A percentile compares a stretch with the other conserved stretches of the same genome.
These are phyloP conservation scores for Verticillium nubilum DNA, from an alignment of 2,329 filamentous ascomycete genomes.

Conservation along the genomic window DNA sequence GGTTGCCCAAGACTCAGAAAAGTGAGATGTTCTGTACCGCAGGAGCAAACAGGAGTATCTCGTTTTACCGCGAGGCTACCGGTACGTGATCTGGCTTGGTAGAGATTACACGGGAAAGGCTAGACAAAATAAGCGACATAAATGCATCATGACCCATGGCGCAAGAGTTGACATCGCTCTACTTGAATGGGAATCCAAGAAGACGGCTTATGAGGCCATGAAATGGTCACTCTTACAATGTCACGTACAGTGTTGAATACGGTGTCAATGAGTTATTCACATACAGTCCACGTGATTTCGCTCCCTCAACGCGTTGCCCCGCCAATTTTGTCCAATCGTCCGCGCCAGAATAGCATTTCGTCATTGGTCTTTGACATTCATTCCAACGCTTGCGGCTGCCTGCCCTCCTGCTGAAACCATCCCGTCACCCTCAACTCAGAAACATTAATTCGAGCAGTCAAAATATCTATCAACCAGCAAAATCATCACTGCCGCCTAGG, in stretches of 20 bases:
- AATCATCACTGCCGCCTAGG: neutral
- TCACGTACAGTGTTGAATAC: neutral
- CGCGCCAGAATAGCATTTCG: slow-evolving; percentile 6
- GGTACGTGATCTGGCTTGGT: slow-evolving; percentile 28
- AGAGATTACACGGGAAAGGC: neutral
- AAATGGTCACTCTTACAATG: too few species aligned
- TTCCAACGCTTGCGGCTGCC: neutral
- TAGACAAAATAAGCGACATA: neutral
- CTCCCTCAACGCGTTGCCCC: slow-evolving; percentile 48
- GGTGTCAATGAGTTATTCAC: neutral
- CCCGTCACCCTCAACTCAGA: neutral
- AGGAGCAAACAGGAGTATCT: slow-evolving; percentile 69
- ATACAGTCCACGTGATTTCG: slow-evolving; percentile 42
- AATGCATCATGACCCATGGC: neutral
- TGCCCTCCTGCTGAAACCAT: neutral
- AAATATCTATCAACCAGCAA: neutral
- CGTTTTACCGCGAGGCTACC: slow-evolving; percentile 81
- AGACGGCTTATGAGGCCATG: too few species aligned
- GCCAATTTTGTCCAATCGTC: slow-evolving; percentile 29
- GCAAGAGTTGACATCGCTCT: too few species aligned
- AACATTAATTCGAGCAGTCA: neutral
- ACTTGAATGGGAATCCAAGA: too few species aligned
- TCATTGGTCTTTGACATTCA: slow-evolving; percentile 6
- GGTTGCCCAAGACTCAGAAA: slow-evolving; percentile 68
- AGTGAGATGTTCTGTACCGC: slow-evolving; percentile 72